Evolutionary conservation across 495 filamentous ascomycete genomes (phyloP), one percentile per base, ranked within the genome.

Genomic region (Hypoxylon lienhwacheense): DNA sequence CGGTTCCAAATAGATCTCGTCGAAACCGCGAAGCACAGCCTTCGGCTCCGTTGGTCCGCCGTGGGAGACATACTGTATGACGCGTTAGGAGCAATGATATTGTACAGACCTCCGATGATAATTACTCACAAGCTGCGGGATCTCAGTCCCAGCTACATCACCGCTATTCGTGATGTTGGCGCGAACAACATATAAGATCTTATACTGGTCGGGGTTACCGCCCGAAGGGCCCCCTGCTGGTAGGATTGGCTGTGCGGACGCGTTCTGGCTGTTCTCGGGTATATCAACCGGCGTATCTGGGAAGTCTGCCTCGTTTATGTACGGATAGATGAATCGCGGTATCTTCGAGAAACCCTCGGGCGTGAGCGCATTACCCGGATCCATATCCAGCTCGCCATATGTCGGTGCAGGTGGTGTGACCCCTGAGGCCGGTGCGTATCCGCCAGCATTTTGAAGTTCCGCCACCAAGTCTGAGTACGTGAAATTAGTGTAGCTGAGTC

Each of bases 11-110:
- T 69, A 59, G 7, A 91, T 67, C 67, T 96, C 95, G 62, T 87
- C 83, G 51, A 95, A 96, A 4, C 82, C 86, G 12, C 91, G 79
- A 12, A 97, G 77, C 0, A 90, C 88, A 15, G 75, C 70, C 7
- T 82, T 79, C 0, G 91, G 90, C 14, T 90, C 86, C 4, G 85
- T 76, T 4, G 65, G 46, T 43, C 82, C 78, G 16, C 85, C 85
- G n/a, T 73, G 71, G 2, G 84, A 82, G 40, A 80, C 66, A 2
- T 79, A 70, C 1, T 89, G 81, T 50, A 80, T 85, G 7, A 75
- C 78, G 35, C 86, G 65, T 69, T 91, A 93, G 21, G 20, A 10
- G 26, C n/a, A 16, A 29, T 29, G 10, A 16, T 10, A 46, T 28
- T 15, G 43, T 5, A n/a, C 14, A 12, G 32, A n/a, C n/a, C n/a